Conservation (phyloP, 192 early-diverging fungal species). For the Mycoemilia scoparia region DNA sequence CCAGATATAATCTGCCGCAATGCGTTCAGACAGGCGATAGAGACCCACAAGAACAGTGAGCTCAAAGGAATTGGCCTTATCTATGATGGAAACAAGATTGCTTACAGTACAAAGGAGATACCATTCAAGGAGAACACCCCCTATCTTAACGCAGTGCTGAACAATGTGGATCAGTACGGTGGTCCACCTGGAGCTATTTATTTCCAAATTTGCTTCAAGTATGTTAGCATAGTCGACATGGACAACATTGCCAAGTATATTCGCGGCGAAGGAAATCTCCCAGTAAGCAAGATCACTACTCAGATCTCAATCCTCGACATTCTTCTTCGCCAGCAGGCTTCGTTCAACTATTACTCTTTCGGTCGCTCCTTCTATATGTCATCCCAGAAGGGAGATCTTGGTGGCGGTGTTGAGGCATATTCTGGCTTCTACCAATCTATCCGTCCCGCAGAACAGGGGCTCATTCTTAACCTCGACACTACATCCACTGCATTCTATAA, state of each 20-base stretch:
- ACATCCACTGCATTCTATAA: constrained; percentile 49
- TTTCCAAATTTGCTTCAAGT: constrained; percentile 34
- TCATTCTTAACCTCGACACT: constrained; percentile 58
- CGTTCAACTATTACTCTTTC: constrained; percentile 57
- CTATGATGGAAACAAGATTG: constrained; percentile 69
- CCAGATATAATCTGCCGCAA: too few relatives aligned
- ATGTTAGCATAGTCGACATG: constrained; percentile 40
- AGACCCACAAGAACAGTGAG: constrained; percentile 22
- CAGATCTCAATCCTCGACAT: constrained; percentile 59
- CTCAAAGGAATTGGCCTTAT: constrained; percentile 46
- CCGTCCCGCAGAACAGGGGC: constrained; percentile 47
- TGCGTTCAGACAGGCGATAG: constrained; percentile 18
- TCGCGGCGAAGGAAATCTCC: constrained; percentile 3
- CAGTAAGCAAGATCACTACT: constrained; percentile 12
- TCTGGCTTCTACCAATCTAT: constrained; percentile 84
- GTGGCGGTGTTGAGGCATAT: constrained; percentile 77
- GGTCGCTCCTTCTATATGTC: constrained; percentile 84
- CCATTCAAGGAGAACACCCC: constrained; percentile 33
- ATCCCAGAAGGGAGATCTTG: constrained; percentile 25
- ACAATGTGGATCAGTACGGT: background rate
- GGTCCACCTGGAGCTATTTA: constrained; percentile 25
- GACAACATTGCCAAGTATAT: constrained; percentile 11
- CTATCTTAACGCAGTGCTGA: background rate
- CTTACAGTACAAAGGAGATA: constrained; percentile 44
- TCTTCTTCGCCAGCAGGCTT: constrained; percentile 64